A percentile compares a stretch with the other conserved stretches of the same genome.
These are phyloP conservation scores for Cytospora leucostoma DNA, from an alignment of 2,329 filamentous ascomycete genomes.

Conservation along the genomic window DNA sequence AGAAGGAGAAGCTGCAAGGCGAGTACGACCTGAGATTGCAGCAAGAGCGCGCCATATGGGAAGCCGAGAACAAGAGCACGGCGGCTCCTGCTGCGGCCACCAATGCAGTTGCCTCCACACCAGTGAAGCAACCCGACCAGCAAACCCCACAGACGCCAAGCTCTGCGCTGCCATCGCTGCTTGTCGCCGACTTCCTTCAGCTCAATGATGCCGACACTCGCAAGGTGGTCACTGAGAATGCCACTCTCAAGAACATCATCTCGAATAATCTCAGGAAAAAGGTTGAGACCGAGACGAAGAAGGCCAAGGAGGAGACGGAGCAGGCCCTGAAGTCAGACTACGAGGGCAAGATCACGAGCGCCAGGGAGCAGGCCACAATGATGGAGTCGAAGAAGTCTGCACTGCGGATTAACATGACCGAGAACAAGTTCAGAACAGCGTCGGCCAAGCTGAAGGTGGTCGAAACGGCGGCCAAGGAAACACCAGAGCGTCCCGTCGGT, in stretches of 20 bases:
- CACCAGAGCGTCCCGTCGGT: conserved; percentile 76
- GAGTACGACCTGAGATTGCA: conserved; percentile 54
- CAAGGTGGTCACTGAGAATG: conserved; percentile 57
- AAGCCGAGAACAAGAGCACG: conserved; percentile 50
- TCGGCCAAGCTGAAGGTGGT: conserved; percentile 77
- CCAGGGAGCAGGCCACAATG: conserved; percentile 65
- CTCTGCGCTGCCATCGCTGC: conserved; percentile 36
- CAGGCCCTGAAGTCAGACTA: conserved; percentile 48
- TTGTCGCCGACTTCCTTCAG: conserved; percentile 46
- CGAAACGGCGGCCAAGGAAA: conserved; percentile 79
- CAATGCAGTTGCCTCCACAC: conserved; percentile 38
- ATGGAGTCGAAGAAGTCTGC: conserved; percentile 75
- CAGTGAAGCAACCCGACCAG: conserved; percentile 39
- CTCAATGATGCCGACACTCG: conserved; percentile 58
- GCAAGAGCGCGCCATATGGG: conserved; percentile 64
- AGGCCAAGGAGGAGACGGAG: conserved; percentile 57
- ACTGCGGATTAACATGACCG: conserved; percentile 75
- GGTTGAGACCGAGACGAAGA: conserved; percentile 65
- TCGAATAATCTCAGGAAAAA: conserved; percentile 68
- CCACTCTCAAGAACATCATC: conserved; percentile 60
- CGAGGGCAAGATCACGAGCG: conserved; percentile 55
- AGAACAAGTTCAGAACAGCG: conserved; percentile 65
- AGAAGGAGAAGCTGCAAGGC: conserved; percentile 53
- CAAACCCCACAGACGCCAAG: conserved; percentile 40
- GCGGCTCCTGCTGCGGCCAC: conserved; percentile 1